Evolutionary conservation across 805 yeast species (phyloP), one percentile per base, ranked within the genome.

Genomic region (Allodekkera sacchari): DNA sequence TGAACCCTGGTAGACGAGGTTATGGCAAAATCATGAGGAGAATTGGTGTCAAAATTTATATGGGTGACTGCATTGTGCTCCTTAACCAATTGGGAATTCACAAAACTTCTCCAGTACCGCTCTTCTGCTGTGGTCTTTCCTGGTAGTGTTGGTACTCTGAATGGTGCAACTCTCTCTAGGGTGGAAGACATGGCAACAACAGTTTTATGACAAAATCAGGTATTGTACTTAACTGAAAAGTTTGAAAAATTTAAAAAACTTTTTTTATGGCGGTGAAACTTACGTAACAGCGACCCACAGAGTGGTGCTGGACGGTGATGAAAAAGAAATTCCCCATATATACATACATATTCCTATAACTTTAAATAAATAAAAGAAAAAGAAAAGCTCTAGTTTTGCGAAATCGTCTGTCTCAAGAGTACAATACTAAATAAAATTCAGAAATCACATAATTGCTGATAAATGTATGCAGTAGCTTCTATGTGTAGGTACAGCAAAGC

Each of bases 1-100:
- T 92, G 97, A 35, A 92, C 83, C 50, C 96, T 69, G 0, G 96
- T 81, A 13, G 94, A 78, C 19, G 94, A 77, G 1, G 96, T 83
- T 22, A 92, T 83, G 16, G 96, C 97, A 61, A 89, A 83, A 59
- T 92, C 95, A 52, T 83, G 78, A 5, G 96, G 95, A 11, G 77
- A 61, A 23, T 67, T 69, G 2, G 96, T 96, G 52, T 83, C 87
- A 67, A 92, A 92, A 41, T 78, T 70, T 34, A 92, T 77, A 52
- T 85, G 94, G 22, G 83, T 77, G 26, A 92, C 84, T 25, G 96
- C 84, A 56, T 83, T 87, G 59, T 83, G 89, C 55, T 92, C 97
- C 55, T 92, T 89, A 18, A 88, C 85, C 23, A 92, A 66, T 52
- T 89, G 89, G 3, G 97, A 89, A 42, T 76, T 80, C 31, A 65